Evolutionary conservation across 2,329 filamentous ascomycete species (phyloP).

Genomic region (Hymenoscyphus scutula): DNA sequence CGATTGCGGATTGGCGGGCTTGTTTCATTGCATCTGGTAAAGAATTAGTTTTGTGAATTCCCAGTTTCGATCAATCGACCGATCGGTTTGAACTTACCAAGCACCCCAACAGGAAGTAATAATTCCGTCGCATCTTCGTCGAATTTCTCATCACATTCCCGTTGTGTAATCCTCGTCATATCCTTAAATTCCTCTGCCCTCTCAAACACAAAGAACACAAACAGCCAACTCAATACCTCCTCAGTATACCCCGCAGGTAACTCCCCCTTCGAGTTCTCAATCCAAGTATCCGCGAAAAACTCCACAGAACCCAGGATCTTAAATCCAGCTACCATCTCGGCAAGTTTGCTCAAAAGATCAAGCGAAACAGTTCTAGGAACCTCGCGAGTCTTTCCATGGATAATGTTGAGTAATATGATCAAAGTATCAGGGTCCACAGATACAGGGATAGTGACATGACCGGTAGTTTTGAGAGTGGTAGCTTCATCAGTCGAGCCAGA

Average conservation of each 20-base stretch:
- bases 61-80: background rate
- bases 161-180: conserved; percentile 24
- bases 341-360: conserved; percentile 45
- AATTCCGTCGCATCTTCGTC: conserved; percentile 18
- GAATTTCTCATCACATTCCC: conserved; percentile 25
- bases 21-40: conserved; percentile 22
- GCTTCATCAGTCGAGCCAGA: conserved; percentile 18
- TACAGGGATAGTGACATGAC: conserved; percentile 21
- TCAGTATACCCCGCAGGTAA: conserved; percentile 23
- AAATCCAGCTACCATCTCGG: conserved; percentile 44
- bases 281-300: conserved; percentile 43
- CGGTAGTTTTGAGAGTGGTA: conserved; percentile 13
- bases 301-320: conserved; percentile 44
- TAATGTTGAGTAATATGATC: conserved; percentile 43
- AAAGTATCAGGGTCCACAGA: conserved; percentile 40
- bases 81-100: conserved; percentile 3
- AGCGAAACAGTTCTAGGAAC: conserved; percentile 41
- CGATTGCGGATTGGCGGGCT: conserved; percentile 20
- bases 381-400: conserved; percentile 43
- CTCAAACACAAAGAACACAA: conserved; percentile 28
- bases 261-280: conserved; percentile 31
- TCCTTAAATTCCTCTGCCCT: conserved; percentile 22
- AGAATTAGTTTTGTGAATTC: conserved; percentile 5
- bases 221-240: conserved; percentile 23
- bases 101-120: conserved; percentile 13